phyloP scores from a whole-genome alignment of 768 basidiomycete species.

The Boletus insuetus region DNA sequence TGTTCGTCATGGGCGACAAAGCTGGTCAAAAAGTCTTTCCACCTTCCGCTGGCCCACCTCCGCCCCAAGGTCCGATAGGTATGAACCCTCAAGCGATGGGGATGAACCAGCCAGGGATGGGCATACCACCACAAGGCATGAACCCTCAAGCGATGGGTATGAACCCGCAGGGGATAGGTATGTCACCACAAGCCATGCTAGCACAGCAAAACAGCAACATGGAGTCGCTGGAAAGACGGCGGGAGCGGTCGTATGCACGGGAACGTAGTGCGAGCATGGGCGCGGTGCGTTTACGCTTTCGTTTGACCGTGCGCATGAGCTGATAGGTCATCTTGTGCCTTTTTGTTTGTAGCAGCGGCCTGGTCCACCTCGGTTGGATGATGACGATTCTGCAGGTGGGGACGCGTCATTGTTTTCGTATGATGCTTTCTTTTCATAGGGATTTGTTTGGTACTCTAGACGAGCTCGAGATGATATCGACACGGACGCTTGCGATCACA shows the following conservation, averaged over 20 bases:
- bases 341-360: slow-evolving; percentile 25
- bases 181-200: slow-evolving; percentile 57
- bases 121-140: slow-evolving; percentile 26
- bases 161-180: slow-evolving; percentile 23
- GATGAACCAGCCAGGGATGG: slow-evolving; percentile 25
- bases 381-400: slow-evolving; percentile 69
- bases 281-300: slow-evolving; percentile 32
- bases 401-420: slow-evolving; percentile 1
- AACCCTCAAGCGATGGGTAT: slow-evolving; percentile 24
- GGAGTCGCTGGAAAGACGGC: slow-evolving; percentile 65
- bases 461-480: slow-evolving; percentile 69
- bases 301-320: not conserved
- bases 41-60: slow-evolving; percentile 33
- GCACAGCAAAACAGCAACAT: slow-evolving; percentile 71
- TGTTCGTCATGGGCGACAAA: slow-evolving; percentile 73
- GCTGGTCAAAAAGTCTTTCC: slow-evolving; percentile 63
- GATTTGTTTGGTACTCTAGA: slow-evolving; percentile 34
- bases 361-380: slow-evolving; percentile 37
- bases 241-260: slow-evolving; percentile 56
- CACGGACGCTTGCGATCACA: slow-evolving; percentile 65
- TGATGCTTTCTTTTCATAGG: not conserved
- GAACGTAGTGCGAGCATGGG: slow-evolving; percentile 44
- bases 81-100: slow-evolving; percentile 26
- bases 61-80: slow-evolving; percentile 24
- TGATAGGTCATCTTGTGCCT: not conserved